phyloP scores from a whole-genome alignment of 148 eudicot species.

The Rhododendron vialii region DNA sequence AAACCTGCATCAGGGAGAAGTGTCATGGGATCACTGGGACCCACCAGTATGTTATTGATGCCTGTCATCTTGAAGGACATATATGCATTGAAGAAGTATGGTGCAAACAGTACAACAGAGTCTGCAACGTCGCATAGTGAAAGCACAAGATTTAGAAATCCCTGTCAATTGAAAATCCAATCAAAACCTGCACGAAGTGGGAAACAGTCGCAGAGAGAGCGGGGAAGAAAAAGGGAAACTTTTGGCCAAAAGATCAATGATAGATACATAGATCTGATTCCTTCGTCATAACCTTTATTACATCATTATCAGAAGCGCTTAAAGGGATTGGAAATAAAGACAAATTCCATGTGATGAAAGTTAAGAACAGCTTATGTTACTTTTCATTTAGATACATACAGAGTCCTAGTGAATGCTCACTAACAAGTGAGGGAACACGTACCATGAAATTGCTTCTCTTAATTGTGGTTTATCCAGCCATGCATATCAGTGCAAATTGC shows the following conservation, averaged over 20 bases:
- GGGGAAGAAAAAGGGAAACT: neutral
- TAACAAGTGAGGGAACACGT: neutral
- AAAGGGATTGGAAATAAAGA: neutral
- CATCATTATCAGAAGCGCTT: neutral
- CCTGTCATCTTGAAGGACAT: constrained; percentile 32
- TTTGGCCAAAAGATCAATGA: neutral
- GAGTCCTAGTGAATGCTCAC: neutral
- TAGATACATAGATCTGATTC: neutral
- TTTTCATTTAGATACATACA: neutral
- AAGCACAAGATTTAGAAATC: constrained; percentile 31
- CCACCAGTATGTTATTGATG: constrained; percentile 29
- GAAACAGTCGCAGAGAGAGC: neutral
- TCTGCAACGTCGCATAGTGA: constrained; percentile 27
- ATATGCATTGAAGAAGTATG: constrained; percentile 37
- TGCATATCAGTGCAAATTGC: neutral
- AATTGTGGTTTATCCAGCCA: neutral
- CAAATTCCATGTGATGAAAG: neutral
- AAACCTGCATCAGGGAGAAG: constrained; percentile 34
- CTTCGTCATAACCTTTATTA: too few species aligned
- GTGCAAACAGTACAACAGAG: constrained; percentile 35
- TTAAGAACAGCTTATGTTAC: neutral
- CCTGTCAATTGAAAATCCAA: constrained; percentile 16
- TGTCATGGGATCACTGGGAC: constrained; percentile 29
- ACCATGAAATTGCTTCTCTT: neutral
- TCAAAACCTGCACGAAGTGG: neutral